Evolutionary conservation across 495 filamentous ascomycete species (phyloP).

Genomic region (Penicillium tannophilum): DNA sequence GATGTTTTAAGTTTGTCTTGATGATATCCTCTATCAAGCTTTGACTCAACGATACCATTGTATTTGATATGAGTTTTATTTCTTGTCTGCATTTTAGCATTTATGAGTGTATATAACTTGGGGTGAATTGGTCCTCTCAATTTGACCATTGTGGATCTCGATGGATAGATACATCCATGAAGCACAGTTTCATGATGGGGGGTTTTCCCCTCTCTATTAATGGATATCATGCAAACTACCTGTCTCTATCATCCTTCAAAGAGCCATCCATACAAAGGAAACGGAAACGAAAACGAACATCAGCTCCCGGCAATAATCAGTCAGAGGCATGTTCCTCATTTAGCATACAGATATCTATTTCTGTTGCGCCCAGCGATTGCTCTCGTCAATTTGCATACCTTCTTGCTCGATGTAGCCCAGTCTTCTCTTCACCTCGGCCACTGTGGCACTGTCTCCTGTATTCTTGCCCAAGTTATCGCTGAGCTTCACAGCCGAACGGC

Average conservation of each 20-base stretch:
- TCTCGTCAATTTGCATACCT: constrained; percentile 86
- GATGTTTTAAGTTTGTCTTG: constrained; percentile 31
- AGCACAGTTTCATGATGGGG: neutral
- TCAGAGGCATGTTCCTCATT: neutral
- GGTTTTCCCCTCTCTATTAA: constrained; percentile 11
- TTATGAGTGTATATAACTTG: neutral
- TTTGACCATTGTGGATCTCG: neutral
- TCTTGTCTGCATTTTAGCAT: neutral
- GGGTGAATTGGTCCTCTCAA: neutral
- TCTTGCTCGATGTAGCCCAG: constrained; percentile 83
- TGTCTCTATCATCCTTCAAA: constrained; percentile 4
- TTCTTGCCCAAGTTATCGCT: constrained; percentile 98
- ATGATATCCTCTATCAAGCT: neutral
- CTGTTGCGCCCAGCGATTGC: constrained; percentile 68
- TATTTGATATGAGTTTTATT: neutral
- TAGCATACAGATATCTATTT: constrained; percentile 6
- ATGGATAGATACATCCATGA: neutral
- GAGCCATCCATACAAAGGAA: constrained; percentile 24
- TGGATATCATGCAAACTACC: constrained; percentile 15
- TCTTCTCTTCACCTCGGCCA: constrained; percentile 78
- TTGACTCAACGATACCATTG: neutral
- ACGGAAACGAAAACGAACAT: too few species aligned
- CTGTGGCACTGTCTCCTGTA: constrained; percentile 78
- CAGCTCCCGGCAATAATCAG: neutral
- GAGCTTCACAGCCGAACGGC: constrained; percentile 88